These are phyloP conservation scores for Aspergillus cristatus DNA, from an alignment of 495 filamentous ascomycete species.

Conservation along the genomic window DNA sequence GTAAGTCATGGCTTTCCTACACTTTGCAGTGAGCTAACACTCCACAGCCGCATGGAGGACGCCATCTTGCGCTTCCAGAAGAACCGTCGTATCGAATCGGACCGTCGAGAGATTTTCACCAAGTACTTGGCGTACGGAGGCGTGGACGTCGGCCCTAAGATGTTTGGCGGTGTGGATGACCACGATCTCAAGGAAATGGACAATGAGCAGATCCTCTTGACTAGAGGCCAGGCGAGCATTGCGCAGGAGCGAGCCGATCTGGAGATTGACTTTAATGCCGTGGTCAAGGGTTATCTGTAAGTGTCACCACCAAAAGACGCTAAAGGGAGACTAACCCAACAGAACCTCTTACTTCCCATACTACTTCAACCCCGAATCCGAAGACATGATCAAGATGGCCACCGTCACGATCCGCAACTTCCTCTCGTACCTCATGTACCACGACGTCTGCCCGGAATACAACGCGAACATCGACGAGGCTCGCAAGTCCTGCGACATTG, in stretches of 20 bases:
- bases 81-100: conserved; percentile 60
- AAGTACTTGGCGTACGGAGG: conserved; percentile 82
- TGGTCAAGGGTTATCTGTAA: conserved; percentile 73
- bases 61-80: conserved; percentile 74
- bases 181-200: conserved; percentile 46
- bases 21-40: conserved; percentile 6
- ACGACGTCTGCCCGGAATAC: conserved; percentile 81
- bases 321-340: not conserved
- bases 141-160: conserved; percentile 54
- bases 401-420: conserved; percentile 70
- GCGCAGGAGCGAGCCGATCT: conserved; percentile 35
- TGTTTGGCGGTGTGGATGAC: conserved; percentile 54
- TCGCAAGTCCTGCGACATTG: conserved; percentile 55
- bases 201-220: conserved; percentile 50
- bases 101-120: conserved; percentile 56
- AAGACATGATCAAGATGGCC: conserved; percentile 40
- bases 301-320: conserved; percentile 6
- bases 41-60: conserved; percentile 64
- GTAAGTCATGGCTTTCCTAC: conserved; percentile 17
- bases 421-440: conserved; percentile 74
- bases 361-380: conserved; percentile 34
- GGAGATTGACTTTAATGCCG: conserved; percentile 69
- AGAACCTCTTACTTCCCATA: conserved; percentile 40
- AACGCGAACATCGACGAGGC: conserved; percentile 55
- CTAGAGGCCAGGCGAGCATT: conserved; percentile 21